A percentile compares a stretch with the other conserved stretches of the same genome.
Evolutionary conservation across 2,329 filamentous ascomycete species (phyloP).

Genomic region (Venturia effusa): DNA sequence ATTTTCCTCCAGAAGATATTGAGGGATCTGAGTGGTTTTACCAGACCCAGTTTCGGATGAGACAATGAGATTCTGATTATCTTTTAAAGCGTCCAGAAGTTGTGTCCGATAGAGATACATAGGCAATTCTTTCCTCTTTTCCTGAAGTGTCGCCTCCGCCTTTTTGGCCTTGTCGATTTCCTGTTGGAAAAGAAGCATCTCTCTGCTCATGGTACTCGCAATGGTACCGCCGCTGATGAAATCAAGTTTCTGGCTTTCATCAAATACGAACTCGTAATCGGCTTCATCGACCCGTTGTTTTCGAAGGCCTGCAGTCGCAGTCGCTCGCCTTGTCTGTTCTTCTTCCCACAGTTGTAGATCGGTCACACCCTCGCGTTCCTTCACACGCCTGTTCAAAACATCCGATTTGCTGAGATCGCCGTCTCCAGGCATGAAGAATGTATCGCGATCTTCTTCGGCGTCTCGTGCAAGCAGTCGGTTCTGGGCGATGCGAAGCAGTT

Average conservation of each 20-base stretch:
- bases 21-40: conserved; percentile 90
- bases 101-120: conserved; percentile 82
- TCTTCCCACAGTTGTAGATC: conserved; percentile 95
- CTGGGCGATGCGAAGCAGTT: conserved; percentile 66
- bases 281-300: conserved; percentile 65
- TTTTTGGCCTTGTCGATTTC: conserved; percentile 83
- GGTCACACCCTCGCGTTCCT: conserved; percentile 79
- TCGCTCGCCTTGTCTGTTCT: conserved; percentile 79
- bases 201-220: conserved; percentile 62
- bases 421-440: conserved; percentile 92
- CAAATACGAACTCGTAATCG: conserved; percentile 88
- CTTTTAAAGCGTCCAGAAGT: conserved; percentile 73
- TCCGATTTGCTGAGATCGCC: conserved; percentile 78
- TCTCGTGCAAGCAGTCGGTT: conserved; percentile 61
- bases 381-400: conserved; percentile 80
- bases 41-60: conserved; percentile 92
- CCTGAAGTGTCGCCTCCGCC: conserved; percentile 78
- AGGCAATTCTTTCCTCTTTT: conserved; percentile 80
- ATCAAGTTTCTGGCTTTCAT: conserved; percentile 77
- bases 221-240: conserved; percentile 73
- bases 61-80: conserved; percentile 81
- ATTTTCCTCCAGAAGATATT: conserved; percentile 85
- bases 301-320: conserved; percentile 63
- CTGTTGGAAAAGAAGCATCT: conserved; percentile 67
- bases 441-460: conserved; percentile 74